Evolutionary conservation across 192 early-diverging fungal species (phyloP), one percentile per base, ranked within the genome.

Genomic region (Phycomyces blakesleeanus): DNA sequence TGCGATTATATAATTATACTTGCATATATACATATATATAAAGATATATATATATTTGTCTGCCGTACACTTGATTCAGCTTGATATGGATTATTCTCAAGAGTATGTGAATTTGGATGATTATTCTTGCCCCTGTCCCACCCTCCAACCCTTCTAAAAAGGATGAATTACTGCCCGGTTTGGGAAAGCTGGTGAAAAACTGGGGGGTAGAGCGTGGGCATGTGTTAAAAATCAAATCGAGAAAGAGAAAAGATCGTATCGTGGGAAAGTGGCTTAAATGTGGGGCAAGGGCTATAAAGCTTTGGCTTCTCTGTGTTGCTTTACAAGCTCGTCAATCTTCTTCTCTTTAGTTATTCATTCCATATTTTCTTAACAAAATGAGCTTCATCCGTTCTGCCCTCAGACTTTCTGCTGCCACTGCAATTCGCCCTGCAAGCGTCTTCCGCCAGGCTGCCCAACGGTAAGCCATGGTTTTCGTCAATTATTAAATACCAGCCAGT

Each of bases 171-270:
- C 29, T 26, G 38, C 21, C 3, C 38, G 55, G 38, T 56, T 55
- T n/a, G n/a, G n/a, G n/a, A n/a, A n/a, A n/a, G 53, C 29, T 9
- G 53, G 6, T 55, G 53, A 29, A 29, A 7, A 55, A 14, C 53
- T 27, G 34, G 25, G 53, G 25, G 53, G 38, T 20, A 10, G 29
- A 56, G 27, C 55, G 27, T 56, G 38, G 38, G 38, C 16, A 18
- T 34, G n/a, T 9, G 16, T 34, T 29, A 56, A 25, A 55, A 56
- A 56, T 25, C 26, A 8, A 56, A 4, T 16, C 25, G 18, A 34
- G n/a, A 56, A 56, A 56, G 20, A 38, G 14, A 56, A 56, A 29
- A 38, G 14, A 27, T 9, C 1, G n/a, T 29, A 56, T 37, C 55
- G 18, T 56, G 27, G 21, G 38, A 56, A 12, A 1, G 26, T 38